Evolutionary conservation across 2,329 filamentous ascomycete genomes (phyloP).

Genomic region (Paecilomyces variotii): DNA sequence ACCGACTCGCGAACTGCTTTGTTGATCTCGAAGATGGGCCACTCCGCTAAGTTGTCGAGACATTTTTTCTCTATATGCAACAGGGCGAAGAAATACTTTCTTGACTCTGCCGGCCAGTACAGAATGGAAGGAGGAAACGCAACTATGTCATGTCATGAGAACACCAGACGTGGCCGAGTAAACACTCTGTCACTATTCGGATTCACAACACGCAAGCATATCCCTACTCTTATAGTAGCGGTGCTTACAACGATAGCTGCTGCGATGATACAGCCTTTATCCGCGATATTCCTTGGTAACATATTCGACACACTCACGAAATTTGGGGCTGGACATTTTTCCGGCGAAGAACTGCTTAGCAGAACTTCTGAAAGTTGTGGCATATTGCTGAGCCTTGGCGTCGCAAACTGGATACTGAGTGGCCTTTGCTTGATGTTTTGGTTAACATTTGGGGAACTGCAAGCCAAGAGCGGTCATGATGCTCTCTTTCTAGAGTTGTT

Average conservation of each 20-base stretch:
- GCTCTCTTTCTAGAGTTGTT: conserved; percentile 61
- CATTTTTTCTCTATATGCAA: background rate
- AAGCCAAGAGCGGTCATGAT: conserved; percentile 59
- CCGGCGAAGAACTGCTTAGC: conserved; percentile 44
- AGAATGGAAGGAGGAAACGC: background rate
- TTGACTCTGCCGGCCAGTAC: background rate
- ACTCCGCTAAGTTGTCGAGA: background rate
- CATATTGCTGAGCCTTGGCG: conserved; percentile 56
- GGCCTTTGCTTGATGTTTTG: conserved; percentile 61
- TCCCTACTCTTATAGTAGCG: conserved; percentile 47
- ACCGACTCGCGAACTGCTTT: background rate
- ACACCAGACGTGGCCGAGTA: background rate
- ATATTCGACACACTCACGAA: conserved; percentile 65
- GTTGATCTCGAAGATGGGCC: background rate
- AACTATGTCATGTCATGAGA: background rate
- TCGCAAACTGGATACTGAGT: conserved; percentile 59
- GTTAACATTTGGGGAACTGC: conserved; percentile 71
- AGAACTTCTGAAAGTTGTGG: conserved; percentile 54
- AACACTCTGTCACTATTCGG: conserved; percentile 57
- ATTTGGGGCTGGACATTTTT: conserved; percentile 51
- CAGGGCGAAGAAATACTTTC: background rate
- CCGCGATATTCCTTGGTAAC: conserved; percentile 64
- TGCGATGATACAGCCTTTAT: conserved; percentile 55
- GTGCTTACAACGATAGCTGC: conserved; percentile 49
- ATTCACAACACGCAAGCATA: conserved; percentile 60